A percentile compares a stretch with the other conserved stretches of the same genome.
phyloP scores from a whole-genome alignment of 208 protist genomes.

The Acanthamoeba royreba region DNA sequence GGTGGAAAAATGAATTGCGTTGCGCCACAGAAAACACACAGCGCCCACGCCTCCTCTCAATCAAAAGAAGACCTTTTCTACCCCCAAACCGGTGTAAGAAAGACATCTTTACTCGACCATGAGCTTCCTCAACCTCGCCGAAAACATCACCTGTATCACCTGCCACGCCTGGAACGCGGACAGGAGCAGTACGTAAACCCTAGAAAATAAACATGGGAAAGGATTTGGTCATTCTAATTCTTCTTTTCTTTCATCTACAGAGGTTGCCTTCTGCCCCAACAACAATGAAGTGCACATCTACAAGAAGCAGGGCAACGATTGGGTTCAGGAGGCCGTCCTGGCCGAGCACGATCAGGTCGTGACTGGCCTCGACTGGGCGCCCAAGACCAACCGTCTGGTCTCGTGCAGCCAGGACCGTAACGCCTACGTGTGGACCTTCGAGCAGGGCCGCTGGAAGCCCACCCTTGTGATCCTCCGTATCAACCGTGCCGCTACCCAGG shows the following conservation, averaged over 20 bases:
- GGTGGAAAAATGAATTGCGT: neutral
- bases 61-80: neutral
- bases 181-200: constrained; percentile 58
- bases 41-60: neutral
- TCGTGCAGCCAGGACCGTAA: constrained; percentile 91
- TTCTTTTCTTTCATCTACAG: constrained; percentile 1
- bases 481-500: constrained; percentile 80
- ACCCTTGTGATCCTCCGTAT: constrained; percentile 89
- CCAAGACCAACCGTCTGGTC: constrained; percentile 84
- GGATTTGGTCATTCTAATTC: neutral
- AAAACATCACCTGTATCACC: constrained; percentile 66
- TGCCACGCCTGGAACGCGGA: constrained; percentile 86
- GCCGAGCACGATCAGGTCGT: constrained; percentile 85
- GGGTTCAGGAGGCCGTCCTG: constrained; percentile 43
- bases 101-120: too few species aligned
- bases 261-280: constrained; percentile 85
- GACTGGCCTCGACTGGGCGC: constrained; percentile 88
- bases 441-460: constrained; percentile 81
- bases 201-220: neutral
- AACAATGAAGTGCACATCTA: constrained; percentile 85
- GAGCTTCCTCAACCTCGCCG: constrained; percentile 26
- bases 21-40: neutral
- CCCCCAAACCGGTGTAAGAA: too few species aligned
- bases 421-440: constrained; percentile 90
- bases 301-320: constrained; percentile 64